Conservation (phyloP, 225 moss, liverwort and hornwort genomes). For the Polytrichum commune region DNA sequence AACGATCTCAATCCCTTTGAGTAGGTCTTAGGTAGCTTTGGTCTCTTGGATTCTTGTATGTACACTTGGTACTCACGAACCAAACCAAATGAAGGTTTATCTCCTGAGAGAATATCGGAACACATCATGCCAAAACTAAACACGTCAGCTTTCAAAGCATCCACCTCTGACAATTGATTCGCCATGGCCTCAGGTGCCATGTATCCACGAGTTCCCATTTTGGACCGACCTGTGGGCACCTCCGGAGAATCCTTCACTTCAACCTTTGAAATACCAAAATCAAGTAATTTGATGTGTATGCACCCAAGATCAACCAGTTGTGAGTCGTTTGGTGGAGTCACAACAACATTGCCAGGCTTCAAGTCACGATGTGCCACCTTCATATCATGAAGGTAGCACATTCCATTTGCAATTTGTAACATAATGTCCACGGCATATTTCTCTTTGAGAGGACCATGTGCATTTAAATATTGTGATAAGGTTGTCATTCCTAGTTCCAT, state of each 20-base stretch:
- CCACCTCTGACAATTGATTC: background rate
- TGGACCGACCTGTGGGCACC: background rate
- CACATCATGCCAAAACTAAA: conserved; percentile 2
- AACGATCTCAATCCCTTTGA: background rate
- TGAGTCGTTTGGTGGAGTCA: background rate
- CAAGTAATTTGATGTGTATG: background rate
- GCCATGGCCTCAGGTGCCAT: conserved; percentile 2
- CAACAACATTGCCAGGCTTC: conserved; percentile 6
- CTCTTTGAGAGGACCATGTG: background rate
- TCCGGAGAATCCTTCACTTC: background rate
- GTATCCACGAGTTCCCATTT: background rate
- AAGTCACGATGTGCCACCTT: conserved; percentile 9
- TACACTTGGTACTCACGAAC: background rate
- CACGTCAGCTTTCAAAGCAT: background rate
- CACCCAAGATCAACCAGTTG: background rate
- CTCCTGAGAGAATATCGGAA: background rate
- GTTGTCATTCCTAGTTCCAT: background rate
- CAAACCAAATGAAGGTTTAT: background rate
- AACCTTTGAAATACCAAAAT: conserved; percentile 8
- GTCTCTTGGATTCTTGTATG: background rate
- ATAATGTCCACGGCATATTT: background rate
- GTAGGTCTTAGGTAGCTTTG: background rate
- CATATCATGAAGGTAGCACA: conserved; percentile 6
- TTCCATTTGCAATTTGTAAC: conserved; percentile 9
- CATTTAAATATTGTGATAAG: background rate